Evolutionary conservation across 345 rosid genomes (phyloP).

Genomic region (Abelmoschus esculentus): DNA sequence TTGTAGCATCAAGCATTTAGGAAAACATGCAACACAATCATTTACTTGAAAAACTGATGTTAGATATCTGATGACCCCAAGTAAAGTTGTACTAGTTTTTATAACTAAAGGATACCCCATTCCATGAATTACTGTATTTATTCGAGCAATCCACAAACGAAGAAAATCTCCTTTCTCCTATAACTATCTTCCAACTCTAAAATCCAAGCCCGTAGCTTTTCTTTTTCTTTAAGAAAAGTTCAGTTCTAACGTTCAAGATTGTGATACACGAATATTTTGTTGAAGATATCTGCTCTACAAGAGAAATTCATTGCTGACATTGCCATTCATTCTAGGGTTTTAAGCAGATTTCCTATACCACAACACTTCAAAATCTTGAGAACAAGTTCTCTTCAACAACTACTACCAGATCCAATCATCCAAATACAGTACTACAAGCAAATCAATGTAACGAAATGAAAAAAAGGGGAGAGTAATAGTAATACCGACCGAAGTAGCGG

Average conservation of each 20-base stretch:
- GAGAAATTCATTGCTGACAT: not conserved
- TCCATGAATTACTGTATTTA: not conserved
- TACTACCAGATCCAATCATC: not conserved
- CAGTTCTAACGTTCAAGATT: not conserved
- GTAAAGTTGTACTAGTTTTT: no score
- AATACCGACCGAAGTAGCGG: constrained; percentile 68
- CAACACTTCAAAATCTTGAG: not conserved
- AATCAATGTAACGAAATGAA: not conserved
- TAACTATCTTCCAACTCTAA: not conserved
- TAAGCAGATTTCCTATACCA: not conserved
- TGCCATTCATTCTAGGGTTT: not conserved
- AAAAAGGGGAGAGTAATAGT: not conserved
- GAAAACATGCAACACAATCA: no score
- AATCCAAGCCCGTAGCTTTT: not conserved
- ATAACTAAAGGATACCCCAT: not conserved
- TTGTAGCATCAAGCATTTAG: no score
- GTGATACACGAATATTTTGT: not conserved
- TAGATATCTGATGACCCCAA: no score
- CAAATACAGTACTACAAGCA: not conserved
- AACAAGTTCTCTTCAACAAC: not conserved
- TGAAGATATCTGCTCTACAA: not conserved
- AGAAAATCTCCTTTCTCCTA: not conserved
- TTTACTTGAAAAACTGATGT: no score
- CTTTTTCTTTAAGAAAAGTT: no score
- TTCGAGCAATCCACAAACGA: not conserved